Conservation (phyloP, 2,329 filamentous ascomycete species). For the Aureobasidium sp. region DNA sequence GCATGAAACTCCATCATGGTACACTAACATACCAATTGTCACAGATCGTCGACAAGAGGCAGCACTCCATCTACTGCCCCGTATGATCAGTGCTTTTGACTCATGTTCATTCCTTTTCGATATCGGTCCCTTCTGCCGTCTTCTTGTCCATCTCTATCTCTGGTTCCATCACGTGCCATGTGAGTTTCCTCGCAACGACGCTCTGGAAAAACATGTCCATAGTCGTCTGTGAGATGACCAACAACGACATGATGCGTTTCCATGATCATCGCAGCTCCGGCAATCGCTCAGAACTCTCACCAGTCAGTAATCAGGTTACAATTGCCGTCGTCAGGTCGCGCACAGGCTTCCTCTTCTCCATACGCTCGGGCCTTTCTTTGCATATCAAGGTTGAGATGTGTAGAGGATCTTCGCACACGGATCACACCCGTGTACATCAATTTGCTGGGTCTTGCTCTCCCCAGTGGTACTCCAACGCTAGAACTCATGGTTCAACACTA, state of each 20-base stretch:
- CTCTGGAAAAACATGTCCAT: background rate
- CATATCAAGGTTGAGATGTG: background rate
- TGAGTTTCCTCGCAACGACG: no score
- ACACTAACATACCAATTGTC: background rate
- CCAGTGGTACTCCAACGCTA: slow-evolving; percentile 1
- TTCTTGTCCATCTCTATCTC: background rate
- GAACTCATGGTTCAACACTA: background rate
- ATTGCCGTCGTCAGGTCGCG: background rate
- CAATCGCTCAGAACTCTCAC: background rate
- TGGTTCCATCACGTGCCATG: background rate
- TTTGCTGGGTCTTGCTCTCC: background rate
- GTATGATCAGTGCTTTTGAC: background rate
- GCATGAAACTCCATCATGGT: background rate
- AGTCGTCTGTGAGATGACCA: background rate
- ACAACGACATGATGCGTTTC: background rate
- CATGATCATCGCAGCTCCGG: background rate
- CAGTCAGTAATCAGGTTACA: background rate
- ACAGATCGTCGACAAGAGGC: background rate
- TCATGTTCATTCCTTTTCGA: background rate
- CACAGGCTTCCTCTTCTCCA: slow-evolving; percentile 9
- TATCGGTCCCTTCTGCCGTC: background rate
- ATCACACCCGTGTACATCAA: background rate
- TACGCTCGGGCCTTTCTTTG: background rate
- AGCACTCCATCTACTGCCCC: background rate
- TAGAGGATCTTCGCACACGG: background rate